Conservation (phyloP, 2,329 filamentous ascomycete genomes). For the Ilyonectria robusta region DNA sequence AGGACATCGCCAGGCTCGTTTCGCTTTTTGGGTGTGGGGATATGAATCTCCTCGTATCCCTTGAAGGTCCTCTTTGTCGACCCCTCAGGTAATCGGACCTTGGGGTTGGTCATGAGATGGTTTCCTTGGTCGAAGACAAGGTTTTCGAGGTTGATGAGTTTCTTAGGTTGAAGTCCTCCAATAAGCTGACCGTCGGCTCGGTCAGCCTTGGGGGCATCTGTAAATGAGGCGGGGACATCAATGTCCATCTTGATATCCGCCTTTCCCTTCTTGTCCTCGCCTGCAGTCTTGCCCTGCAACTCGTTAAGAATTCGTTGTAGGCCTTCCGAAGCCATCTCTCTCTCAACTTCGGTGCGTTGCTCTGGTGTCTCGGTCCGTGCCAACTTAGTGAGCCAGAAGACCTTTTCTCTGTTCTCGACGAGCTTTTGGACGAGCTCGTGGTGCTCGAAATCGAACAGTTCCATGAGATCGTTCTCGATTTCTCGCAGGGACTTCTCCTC, state of each 20-base stretch:
- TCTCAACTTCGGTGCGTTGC: constrained; percentile 82
- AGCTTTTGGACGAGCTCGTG: constrained; percentile 93
- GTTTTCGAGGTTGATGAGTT: constrained; percentile 94
- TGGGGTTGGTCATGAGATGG: constrained; percentile 99
- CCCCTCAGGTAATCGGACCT: constrained; percentile 92
- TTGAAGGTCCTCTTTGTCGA: constrained; percentile 97
- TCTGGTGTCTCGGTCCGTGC: constrained; percentile 85
- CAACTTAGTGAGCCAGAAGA: constrained; percentile 94
- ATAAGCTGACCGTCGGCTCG: constrained; percentile 78
- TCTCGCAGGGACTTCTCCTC: constrained; percentile 90
- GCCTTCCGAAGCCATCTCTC: constrained; percentile 92
- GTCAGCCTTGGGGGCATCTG: constrained; percentile 65
- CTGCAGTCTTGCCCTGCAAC: constrained; percentile 79
- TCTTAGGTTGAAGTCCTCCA: constrained; percentile 87
- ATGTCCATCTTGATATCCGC: constrained; percentile 98
- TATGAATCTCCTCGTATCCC: constrained; percentile 98
- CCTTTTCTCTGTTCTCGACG: constrained; percentile 91
- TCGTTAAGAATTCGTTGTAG: constrained; percentile 90
- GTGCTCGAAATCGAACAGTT: constrained; percentile 97
- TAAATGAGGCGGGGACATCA: constrained; percentile 76
- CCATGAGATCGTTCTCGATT: constrained; percentile 98
- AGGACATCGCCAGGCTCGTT: constrained; percentile 84
- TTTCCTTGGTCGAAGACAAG: constrained; percentile 98
- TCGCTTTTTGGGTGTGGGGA: constrained; percentile 91
- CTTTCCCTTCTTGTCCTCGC: constrained; percentile 73